Evolutionary conservation across 305 asterid genomes (phyloP).

Genomic region (Solanum hybrid): DNA sequence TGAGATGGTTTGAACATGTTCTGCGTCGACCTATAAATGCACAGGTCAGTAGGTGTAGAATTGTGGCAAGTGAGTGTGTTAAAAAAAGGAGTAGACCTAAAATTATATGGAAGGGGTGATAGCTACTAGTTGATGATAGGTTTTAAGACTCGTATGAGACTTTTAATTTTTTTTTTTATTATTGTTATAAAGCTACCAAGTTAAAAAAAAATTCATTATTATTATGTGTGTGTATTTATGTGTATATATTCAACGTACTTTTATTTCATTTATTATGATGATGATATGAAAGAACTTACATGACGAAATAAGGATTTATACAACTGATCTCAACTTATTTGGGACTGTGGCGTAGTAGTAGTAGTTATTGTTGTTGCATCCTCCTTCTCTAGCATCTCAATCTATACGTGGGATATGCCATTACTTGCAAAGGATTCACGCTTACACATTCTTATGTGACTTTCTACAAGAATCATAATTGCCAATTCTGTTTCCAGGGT

Average conservation of each 20-base stretch:
- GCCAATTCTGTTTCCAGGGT: slow-evolving; percentile 46
- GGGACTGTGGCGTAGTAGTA: not conserved
- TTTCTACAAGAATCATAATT: not conserved
- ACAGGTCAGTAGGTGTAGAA: not conserved
- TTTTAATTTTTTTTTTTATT: not conserved
- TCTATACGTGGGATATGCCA: not conserved
- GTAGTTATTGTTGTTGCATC: not conserved
- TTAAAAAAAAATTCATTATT: too few relatives aligned
- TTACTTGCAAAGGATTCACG: not conserved
- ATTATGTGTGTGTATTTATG: not conserved
- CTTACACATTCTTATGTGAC: not conserved
- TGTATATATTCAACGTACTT: not conserved
- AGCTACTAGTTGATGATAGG: not conserved
- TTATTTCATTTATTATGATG: not conserved
- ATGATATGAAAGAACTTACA: not conserved
- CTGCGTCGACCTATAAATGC: not conserved
- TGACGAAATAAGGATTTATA: not conserved
- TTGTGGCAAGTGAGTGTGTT: not conserved
- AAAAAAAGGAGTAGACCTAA: not conserved
- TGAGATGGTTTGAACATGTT: not conserved
- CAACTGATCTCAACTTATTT: not conserved
- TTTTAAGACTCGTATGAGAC: not conserved
- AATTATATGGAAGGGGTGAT: not conserved
- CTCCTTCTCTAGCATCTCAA: not conserved
- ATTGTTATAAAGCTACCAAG: not conserved